These are phyloP conservation scores for Xylaria polymorpha DNA, from an alignment of 2,329 filamentous ascomycete species.

Conservation along the genomic window DNA sequence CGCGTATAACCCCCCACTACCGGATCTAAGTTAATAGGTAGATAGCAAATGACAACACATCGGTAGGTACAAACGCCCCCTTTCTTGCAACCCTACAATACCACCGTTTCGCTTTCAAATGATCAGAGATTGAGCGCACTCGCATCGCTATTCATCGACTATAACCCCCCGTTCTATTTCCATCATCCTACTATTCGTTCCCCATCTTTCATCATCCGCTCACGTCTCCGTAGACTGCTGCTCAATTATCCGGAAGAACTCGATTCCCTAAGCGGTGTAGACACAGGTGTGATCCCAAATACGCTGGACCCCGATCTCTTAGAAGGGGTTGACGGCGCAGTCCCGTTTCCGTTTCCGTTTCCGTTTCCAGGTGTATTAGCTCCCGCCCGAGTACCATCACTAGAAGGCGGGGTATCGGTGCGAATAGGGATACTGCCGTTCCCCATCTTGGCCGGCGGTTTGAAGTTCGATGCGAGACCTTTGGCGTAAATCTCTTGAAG, in stretches of 20 bases:
- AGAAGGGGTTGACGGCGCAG: conserved; percentile 40
- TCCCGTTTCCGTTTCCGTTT: conserved; percentile 9
- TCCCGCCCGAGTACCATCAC: conserved; percentile 9
- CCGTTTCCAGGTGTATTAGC: conserved; percentile 19
- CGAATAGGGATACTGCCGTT: conserved; percentile 34
- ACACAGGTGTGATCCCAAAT: conserved; percentile 37
- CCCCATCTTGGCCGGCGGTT: conserved; percentile 58
- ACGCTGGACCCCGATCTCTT: conserved; percentile 33
- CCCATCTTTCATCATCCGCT: neutral
- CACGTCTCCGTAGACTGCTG: no score
- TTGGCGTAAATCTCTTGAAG: conserved; percentile 85
- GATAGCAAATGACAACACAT: neutral
- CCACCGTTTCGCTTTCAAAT: neutral
- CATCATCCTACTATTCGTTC: neutral
- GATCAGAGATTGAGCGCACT: neutral
- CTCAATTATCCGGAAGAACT: conserved; percentile 6
- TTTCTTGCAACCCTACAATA: neutral
- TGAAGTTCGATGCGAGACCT: conserved; percentile 69
- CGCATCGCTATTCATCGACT: neutral
- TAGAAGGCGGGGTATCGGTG: conserved; percentile 47
- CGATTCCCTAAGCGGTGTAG: conserved; percentile 39
- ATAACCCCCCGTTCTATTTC: neutral
- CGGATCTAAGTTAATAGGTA: neutral
- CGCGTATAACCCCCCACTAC: neutral
- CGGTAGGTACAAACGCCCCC: neutral